These are phyloP conservation scores for Phytopythium oedochilum DNA, from an alignment of 352 stramenopile species.

Conservation along the genomic window DNA sequence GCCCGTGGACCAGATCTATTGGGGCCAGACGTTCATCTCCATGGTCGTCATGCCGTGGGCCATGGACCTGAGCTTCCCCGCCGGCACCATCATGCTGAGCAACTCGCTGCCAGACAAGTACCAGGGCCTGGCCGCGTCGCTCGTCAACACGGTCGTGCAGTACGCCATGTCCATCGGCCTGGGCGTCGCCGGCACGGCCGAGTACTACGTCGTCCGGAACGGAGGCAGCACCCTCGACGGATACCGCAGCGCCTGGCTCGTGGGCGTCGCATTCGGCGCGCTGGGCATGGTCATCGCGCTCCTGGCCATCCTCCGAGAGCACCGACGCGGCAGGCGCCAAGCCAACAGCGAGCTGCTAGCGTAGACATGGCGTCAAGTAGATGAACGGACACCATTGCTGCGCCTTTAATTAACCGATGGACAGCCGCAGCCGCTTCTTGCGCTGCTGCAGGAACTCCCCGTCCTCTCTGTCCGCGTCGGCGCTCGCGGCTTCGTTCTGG, in stretches of 20 bases:
- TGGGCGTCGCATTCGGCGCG: not conserved
- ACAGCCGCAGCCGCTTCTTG: conserved; percentile 37
- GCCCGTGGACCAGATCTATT: conserved; percentile 2
- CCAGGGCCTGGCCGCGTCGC: conserved; percentile 3
- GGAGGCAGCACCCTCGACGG: not conserved
- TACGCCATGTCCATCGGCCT: conserved; percentile 7
- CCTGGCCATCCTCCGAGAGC: not conserved
- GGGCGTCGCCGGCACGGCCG: conserved; percentile 1
- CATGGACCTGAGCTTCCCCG: conserved; percentile 7
- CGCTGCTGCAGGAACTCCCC: conserved; percentile 28
- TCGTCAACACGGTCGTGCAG: conserved; percentile 4
- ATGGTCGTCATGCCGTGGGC: conserved; percentile 9
- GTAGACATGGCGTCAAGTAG: too few relatives aligned
- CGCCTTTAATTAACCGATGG: conserved; percentile 17
- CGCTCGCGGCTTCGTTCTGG: not conserved
- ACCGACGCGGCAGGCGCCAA: not conserved
- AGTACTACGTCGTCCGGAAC: conserved; percentile 1
- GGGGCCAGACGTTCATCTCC: conserved; percentile 1
- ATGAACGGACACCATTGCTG: too few relatives aligned
- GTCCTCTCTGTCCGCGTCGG: conserved; percentile 18
- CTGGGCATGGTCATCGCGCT: not conserved
- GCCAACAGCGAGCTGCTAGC: not conserved
- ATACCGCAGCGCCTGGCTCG: conserved; percentile 3
- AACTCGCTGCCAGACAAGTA: conserved; percentile 2
- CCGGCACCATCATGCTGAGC: conserved; percentile 3